These are phyloP conservation scores for Pezicula rhizophila DNA, from an alignment of 2,329 filamentous ascomycete genomes.

Conservation along the genomic window DNA sequence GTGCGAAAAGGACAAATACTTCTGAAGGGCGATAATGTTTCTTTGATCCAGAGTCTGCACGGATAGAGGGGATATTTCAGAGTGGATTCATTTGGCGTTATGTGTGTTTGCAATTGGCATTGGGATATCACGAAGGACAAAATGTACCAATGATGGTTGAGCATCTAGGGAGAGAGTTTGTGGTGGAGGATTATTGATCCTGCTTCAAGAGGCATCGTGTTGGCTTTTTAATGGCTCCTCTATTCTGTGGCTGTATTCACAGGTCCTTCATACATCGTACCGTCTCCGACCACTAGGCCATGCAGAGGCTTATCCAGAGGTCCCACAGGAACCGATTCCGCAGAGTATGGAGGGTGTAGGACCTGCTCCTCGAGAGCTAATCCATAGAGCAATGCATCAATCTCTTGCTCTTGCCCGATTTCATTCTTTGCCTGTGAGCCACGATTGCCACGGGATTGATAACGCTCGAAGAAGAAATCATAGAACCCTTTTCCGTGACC, in stretches of 20 bases:
- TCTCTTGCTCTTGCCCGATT: slow-evolving; percentile 51
- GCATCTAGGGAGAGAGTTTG: not conserved
- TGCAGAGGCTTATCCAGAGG: slow-evolving; percentile 75
- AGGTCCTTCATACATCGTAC: slow-evolving; percentile 43
- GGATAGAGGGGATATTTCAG: slow-evolving; percentile 10
- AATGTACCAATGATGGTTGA: slow-evolving; percentile 11
- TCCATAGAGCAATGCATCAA: slow-evolving; percentile 57
- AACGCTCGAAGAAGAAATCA: slow-evolving; percentile 82
- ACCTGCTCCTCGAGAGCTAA: slow-evolving; percentile 84
- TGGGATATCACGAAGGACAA: slow-evolving; percentile 11
- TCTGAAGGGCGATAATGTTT: slow-evolving; percentile 63
- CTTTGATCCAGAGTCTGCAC: slow-evolving; percentile 47
- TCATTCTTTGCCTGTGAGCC: slow-evolving; percentile 23
- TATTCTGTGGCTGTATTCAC: slow-evolving; percentile 2
- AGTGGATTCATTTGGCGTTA: slow-evolving; percentile 17
- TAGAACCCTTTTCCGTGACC: slow-evolving; percentile 97
- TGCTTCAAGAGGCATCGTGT: slow-evolving; percentile 2
- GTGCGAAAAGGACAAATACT: slow-evolving; percentile 51
- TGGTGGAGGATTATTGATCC: not conserved
- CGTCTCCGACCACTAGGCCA: slow-evolving; percentile 68
- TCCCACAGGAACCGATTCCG: slow-evolving; percentile 62
- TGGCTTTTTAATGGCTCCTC: slow-evolving; percentile 11
- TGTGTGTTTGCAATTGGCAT: slow-evolving; percentile 8
- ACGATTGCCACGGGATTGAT: slow-evolving; percentile 40
- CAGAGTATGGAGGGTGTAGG: slow-evolving; percentile 43